Conservation (phyloP, 352 stramenopile species). For the Nothophytophthora sp. region DNA sequence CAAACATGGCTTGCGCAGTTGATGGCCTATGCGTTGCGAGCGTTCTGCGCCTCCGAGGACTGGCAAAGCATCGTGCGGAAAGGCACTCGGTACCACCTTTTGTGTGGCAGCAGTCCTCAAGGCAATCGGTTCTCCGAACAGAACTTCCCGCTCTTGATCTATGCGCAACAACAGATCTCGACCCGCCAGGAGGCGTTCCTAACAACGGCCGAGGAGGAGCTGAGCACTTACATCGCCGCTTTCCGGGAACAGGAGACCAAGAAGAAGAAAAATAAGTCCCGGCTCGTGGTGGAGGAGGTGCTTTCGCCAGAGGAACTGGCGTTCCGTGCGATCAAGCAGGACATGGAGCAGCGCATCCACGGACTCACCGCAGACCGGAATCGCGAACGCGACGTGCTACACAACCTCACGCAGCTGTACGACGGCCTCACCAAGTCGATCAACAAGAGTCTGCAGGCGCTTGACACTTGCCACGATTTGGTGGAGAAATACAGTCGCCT, state of each 20-base stretch:
- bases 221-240: slow-evolving; percentile 35
- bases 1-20: slow-evolving; percentile 51
- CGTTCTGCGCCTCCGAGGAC: slow-evolving; percentile 29
- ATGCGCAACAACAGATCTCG: slow-evolving; percentile 68
- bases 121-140: slow-evolving; percentile 59
- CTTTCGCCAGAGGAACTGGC: slow-evolving; percentile 60
- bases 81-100: slow-evolving; percentile 49
- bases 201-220: slow-evolving; percentile 22
- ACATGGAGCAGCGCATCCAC: slow-evolving; percentile 44
- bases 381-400: slow-evolving; percentile 24
- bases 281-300: slow-evolving; percentile 70
- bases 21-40: slow-evolving; percentile 38
- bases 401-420: slow-evolving; percentile 20
- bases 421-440: slow-evolving; percentile 38
- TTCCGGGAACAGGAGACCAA: slow-evolving; percentile 68
- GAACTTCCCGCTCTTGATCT: slow-evolving; percentile 57
- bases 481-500: slow-evolving; percentile 44
- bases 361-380: slow-evolving; percentile 22
- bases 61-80: slow-evolving; percentile 65
- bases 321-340: slow-evolving; percentile 43
- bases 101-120: slow-evolving; percentile 29
- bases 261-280: slow-evolving; percentile 87
- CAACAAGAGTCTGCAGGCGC: slow-evolving; percentile 64
- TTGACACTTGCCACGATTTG: slow-evolving; percentile 51
- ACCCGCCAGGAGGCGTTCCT: slow-evolving; percentile 32